Conservation (phyloP, 2,329 filamentous ascomycete species). For the Cordyceps javanica region DNA sequence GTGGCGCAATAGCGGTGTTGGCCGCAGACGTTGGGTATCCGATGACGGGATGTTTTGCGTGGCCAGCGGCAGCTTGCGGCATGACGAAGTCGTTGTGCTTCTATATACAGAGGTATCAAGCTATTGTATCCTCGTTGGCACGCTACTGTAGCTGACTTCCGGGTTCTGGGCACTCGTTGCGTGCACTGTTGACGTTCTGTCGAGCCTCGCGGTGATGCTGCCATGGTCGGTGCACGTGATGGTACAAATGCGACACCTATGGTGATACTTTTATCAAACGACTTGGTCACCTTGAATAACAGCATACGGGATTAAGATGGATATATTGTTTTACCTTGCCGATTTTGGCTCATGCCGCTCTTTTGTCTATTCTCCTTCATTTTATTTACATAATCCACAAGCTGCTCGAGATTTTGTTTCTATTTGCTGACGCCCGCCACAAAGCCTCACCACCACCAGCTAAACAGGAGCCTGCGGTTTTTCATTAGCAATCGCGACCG, state of each 20-base stretch:
- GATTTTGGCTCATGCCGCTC: no score
- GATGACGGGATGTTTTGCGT: background rate
- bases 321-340: no score
- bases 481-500: background rate
- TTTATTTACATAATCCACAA: background rate
- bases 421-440: no score
- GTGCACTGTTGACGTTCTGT: background rate
- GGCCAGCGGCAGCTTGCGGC: background rate
- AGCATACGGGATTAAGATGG: background rate
- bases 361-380: background rate
- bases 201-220: background rate
- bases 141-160: background rate
- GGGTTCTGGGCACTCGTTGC: background rate
- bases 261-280: background rate
- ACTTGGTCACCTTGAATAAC: background rate
- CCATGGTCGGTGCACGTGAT: conserved; percentile 4
- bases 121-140: background rate
- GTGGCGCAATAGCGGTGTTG: conserved; percentile 61
- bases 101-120: background rate
- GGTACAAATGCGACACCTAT: background rate
- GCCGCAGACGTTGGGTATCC: conserved; percentile 28
- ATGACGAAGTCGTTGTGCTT: background rate
- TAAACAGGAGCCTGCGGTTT: background rate
- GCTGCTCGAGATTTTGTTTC: background rate
- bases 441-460: background rate